phyloP scores from a whole-genome alignment of 345 rosid species.

The Linum usitatissimum region DNA sequence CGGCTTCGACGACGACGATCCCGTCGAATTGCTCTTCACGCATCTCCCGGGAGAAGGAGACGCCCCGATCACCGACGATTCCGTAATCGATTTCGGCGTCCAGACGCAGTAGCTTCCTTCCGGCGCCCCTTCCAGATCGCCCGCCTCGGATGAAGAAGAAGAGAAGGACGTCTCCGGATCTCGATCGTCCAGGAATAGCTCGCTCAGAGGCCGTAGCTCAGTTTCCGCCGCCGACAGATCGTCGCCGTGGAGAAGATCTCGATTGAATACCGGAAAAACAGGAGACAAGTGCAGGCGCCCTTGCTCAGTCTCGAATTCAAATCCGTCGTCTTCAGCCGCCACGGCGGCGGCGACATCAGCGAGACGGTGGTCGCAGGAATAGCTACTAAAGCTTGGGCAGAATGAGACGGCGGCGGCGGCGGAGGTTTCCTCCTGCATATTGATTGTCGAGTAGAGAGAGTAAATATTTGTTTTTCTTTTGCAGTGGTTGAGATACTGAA shows the following conservation, averaged over 20 bases:
- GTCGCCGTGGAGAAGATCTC: slow-evolving; percentile 5
- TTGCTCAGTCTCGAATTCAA: slow-evolving; percentile 57
- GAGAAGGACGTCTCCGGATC: slow-evolving; percentile 34
- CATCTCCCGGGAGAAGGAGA: slow-evolving; percentile 11
- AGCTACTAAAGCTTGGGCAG: slow-evolving; percentile 24
- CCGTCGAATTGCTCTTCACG: slow-evolving; percentile 50
- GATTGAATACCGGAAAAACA: slow-evolving; percentile 29
- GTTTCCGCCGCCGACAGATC: not conserved
- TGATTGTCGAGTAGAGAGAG: not conserved
- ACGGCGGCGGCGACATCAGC: slow-evolving; percentile 40
- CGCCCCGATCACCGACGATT: slow-evolving; percentile 9
- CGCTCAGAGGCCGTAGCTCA: slow-evolving; percentile 34
- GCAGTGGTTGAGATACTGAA: not conserved
- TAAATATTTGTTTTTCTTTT: too few relatives aligned
- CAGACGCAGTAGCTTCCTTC: slow-evolving; percentile 62
- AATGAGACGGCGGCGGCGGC: not conserved
- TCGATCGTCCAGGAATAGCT: slow-evolving; percentile 48
- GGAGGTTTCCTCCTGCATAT: not conserved
- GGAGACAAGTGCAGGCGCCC: slow-evolving; percentile 59
- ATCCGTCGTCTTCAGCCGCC: slow-evolving; percentile 22
- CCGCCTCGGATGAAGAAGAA: slow-evolving; percentile 47
- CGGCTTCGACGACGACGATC: slow-evolving; percentile 55
- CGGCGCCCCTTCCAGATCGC: slow-evolving; percentile 37
- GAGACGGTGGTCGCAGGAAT: slow-evolving; percentile 30
- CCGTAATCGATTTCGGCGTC: slow-evolving; percentile 35